phyloP scores from a whole-genome alignment of 2,329 filamentous ascomycete genomes.

The Raffaelea ambrosiae region DNA sequence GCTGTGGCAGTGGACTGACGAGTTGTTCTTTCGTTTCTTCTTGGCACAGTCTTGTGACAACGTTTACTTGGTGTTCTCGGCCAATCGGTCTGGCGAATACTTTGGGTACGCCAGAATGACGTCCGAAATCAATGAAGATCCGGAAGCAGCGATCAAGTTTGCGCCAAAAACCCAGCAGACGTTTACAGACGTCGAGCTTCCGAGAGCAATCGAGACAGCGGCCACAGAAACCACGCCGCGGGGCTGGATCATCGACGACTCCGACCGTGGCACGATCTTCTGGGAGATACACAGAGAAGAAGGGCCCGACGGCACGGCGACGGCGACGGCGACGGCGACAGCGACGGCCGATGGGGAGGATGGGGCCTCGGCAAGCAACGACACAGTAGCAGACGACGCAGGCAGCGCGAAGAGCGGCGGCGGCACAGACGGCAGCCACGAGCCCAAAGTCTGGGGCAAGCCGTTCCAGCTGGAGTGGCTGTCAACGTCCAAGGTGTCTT shows the following conservation, averaged over 20 bases:
- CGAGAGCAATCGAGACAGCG: slow-evolving; percentile 71
- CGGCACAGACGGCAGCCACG: slow-evolving; percentile 26
- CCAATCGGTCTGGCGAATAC: slow-evolving; percentile 95
- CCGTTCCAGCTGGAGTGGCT: slow-evolving; percentile 90
- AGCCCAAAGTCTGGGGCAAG: slow-evolving; percentile 70
- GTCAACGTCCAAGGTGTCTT: slow-evolving; percentile 73
- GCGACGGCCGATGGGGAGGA: slow-evolving; percentile 25
- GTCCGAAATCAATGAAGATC: slow-evolving; percentile 74
- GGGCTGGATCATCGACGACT: slow-evolving; percentile 87
- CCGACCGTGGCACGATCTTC: slow-evolving; percentile 88
- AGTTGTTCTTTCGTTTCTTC: too few species aligned
- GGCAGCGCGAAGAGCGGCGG: slow-evolving; percentile 28
- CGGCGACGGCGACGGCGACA: background rate
- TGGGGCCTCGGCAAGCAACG: too few species aligned
- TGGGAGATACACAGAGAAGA: slow-evolving; percentile 67
- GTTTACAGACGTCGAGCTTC: slow-evolving; percentile 54
- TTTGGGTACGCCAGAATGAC: slow-evolving; percentile 91
- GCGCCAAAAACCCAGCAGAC: slow-evolving; percentile 52
- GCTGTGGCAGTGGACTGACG: background rate
- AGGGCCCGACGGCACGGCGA: slow-evolving; percentile 20
- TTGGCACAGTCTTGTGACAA: slow-evolving; percentile 59
- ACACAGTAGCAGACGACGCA: slow-evolving; percentile 21
- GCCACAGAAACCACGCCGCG: slow-evolving; percentile 70
- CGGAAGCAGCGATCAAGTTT: slow-evolving; percentile 59
- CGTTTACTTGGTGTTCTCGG: slow-evolving; percentile 89